Conservation (phyloP, 2,329 filamentous ascomycete species). For the Penicillium sp. region DNA sequence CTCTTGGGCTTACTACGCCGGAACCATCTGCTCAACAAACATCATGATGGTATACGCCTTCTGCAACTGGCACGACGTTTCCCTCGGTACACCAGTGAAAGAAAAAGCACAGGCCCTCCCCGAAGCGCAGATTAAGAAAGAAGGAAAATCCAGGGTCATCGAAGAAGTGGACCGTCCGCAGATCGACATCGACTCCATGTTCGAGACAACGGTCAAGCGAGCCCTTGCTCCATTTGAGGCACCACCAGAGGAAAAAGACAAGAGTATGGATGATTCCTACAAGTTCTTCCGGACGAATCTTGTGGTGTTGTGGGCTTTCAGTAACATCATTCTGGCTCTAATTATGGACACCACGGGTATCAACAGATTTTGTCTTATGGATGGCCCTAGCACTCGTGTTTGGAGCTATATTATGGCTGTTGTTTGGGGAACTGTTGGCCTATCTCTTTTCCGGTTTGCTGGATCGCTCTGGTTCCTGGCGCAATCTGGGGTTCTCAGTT, state of each 20-base stretch:
- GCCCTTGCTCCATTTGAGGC: conserved; percentile 79
- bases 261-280: conserved; percentile 92
- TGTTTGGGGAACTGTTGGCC: conserved; percentile 20
- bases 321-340: conserved; percentile 79
- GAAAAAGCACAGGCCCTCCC: conserved; percentile 89
- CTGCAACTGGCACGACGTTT: conserved; percentile 99
- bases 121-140: conserved; percentile 81
- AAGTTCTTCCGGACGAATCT: conserved; percentile 96
- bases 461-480: conserved; percentile 18
- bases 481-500: conserved; percentile 14
- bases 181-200: conserved; percentile 93
- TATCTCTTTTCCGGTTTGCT: conserved; percentile 20
- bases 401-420: conserved; percentile 18
- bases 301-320: conserved; percentile 88
- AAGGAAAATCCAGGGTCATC: conserved; percentile 79
- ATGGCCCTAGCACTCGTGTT: conserved; percentile 4
- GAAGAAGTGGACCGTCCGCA: conserved; percentile 94
- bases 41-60: conserved; percentile 98
- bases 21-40: conserved; percentile 96
- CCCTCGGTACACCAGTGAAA: conserved; percentile 96
- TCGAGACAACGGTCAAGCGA: conserved; percentile 89
- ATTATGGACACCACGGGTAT: conserved; percentile 73
- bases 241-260: conserved; percentile 71
- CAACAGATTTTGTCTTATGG: conserved; percentile 18
- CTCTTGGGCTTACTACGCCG: conserved; percentile 82